phyloP scores from a whole-genome alignment of 1,284 basidiomycete species.

The Apiotrichum domesticum region DNA sequence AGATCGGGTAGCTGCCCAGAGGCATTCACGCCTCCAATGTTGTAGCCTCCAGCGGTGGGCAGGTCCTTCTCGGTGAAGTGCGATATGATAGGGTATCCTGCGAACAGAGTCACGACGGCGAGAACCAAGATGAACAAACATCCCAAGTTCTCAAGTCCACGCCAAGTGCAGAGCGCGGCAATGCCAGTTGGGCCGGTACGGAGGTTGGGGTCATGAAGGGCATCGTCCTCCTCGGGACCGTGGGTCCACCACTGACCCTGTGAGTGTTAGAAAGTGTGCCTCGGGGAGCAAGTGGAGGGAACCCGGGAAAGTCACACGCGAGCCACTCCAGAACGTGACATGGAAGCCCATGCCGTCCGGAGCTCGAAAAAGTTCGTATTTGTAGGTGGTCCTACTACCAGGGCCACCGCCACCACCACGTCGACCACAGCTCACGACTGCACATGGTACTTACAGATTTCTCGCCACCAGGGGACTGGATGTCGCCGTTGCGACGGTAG shows the following conservation, averaged over 20 bases:
- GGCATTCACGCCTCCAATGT: slow-evolving; percentile 67
- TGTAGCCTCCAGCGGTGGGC: slow-evolving; percentile 50
- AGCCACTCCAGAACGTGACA: too few species aligned
- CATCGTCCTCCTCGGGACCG: slow-evolving; percentile 44
- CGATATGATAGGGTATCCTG: slow-evolving; percentile 71
- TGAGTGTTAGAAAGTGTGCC: too few species aligned
- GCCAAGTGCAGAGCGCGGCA: slow-evolving; percentile 5
- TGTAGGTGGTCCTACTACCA: too few species aligned
- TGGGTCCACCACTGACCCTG: background rate
- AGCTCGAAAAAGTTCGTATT: too few species aligned
- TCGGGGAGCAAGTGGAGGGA: too few species aligned
- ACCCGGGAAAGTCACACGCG: too few species aligned
- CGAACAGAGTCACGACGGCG: slow-evolving; percentile 54
- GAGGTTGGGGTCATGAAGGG: slow-evolving; percentile 40
- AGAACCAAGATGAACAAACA: slow-evolving; percentile 55
- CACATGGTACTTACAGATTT: too few species aligned
- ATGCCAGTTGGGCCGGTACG: slow-evolving; percentile 12
- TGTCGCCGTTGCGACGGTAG: background rate
- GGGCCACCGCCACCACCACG: too few species aligned
- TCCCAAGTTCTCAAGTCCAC: slow-evolving; percentile 12
- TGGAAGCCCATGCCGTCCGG: too few species aligned
- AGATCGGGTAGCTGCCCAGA: slow-evolving; percentile 50
- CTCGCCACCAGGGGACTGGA: too few species aligned
- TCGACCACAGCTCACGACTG: too few species aligned
- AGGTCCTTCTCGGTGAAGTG: slow-evolving; percentile 41